Percentiles rank a stretch among this genome's conserved stretches.
Evolutionary conservation across 441 rosid species (phyloP).

Genomic region (Gossypium davidsonii): DNA sequence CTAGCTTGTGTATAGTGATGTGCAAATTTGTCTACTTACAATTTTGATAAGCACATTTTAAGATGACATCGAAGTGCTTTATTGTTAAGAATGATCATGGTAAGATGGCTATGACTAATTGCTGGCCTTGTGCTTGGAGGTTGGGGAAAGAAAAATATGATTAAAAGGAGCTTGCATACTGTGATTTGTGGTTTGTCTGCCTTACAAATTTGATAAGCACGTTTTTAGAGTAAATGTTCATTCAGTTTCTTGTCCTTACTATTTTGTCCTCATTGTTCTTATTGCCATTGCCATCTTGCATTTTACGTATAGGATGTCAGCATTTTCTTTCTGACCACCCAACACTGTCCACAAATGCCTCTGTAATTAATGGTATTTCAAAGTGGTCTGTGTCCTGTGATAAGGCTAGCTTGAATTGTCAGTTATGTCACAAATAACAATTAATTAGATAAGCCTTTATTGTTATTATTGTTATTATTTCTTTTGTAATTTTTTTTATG

Average conservation of each 20-base stretch:
- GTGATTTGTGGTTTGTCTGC: neutral
- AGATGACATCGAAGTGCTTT: neutral
- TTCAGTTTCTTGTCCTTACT: neutral
- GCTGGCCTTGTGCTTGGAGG: neutral
- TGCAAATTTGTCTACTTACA: neutral
- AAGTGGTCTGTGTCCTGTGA: neutral
- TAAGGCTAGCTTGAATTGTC: neutral
- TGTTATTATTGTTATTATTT: neutral
- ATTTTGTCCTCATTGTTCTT: neutral
- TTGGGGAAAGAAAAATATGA: neutral
- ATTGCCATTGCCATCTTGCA: neutral
- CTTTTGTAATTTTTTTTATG: neutral
- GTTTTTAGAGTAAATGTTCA: neutral
- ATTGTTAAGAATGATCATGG: neutral
- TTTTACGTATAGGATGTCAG: neutral
- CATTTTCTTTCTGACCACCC: neutral
- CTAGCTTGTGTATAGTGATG: neutral
- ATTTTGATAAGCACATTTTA: neutral
- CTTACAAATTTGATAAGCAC: neutral
- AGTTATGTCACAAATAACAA: neutral
- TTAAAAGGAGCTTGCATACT: neutral
- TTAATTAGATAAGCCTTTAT: neutral
- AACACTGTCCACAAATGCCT: neutral
- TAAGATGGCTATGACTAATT: neutral
- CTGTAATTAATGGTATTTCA: neutral